These are phyloP conservation scores for Physcomitrellopsis africana DNA, from an alignment of 225 moss, liverwort and hornwort genomes.

Conservation along the genomic window DNA sequence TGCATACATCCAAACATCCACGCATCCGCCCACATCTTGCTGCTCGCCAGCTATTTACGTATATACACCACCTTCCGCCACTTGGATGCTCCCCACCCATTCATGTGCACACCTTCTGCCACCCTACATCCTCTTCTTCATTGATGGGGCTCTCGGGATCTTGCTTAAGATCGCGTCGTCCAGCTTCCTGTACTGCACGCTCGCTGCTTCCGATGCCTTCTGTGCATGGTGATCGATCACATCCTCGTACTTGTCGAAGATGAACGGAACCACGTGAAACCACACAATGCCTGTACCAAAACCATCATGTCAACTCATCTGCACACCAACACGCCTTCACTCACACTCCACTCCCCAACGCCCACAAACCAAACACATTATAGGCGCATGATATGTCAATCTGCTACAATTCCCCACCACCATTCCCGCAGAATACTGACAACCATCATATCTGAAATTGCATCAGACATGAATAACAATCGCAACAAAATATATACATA, in stretches of 20 bases:
- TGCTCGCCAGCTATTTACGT: slow-evolving; percentile 35
- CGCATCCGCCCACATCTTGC: slow-evolving; percentile 34
- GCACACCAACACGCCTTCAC: no score
- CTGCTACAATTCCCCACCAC: no score
- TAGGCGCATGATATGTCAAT: no score
- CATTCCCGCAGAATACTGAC: no score
- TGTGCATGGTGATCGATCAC: slow-evolving; percentile 77
- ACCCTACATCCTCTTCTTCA: slow-evolving; percentile 57
- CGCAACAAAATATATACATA: no score
- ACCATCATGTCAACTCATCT: not conserved
- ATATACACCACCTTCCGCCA: slow-evolving; percentile 47
- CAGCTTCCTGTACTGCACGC: slow-evolving; percentile 70
- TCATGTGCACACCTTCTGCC: not conserved
- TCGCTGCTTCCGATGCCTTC: slow-evolving; percentile 48
- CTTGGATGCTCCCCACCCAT: slow-evolving; percentile 20
- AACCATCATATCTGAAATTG: no score
- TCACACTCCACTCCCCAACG: not conserved
- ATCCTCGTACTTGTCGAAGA: slow-evolving; percentile 88
- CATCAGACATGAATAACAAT: no score
- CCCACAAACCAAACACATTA: not conserved
- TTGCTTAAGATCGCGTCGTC: slow-evolving; percentile 72
- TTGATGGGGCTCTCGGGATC: slow-evolving; percentile 80
- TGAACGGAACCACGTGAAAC: slow-evolving; percentile 61
- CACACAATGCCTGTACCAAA: slow-evolving; percentile 55
- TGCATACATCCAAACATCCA: slow-evolving; percentile 26